Conservation (phyloP, 495 filamentous ascomycete genomes). For the Elaphomyces granulatus region DNA sequence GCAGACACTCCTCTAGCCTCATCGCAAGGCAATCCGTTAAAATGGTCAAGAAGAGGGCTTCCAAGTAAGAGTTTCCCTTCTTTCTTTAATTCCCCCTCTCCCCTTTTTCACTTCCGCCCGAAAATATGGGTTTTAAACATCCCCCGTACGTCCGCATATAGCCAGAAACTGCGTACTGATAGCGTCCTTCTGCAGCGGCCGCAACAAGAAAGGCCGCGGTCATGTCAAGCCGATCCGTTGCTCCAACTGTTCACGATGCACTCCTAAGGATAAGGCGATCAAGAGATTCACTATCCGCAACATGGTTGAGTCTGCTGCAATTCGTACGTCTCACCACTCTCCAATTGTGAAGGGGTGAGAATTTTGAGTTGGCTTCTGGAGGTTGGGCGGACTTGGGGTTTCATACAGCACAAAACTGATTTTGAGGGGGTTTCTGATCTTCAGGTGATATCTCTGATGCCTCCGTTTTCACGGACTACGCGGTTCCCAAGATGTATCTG, state of each 20-base stretch:
- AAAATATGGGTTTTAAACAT: neutral
- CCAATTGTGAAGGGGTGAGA: no score
- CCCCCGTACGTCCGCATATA: no score
- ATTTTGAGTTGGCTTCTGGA: no score
- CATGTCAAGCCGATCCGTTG: conserved; percentile 99
- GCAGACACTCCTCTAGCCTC: conserved; percentile 11
- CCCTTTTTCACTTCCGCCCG: neutral
- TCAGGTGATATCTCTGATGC: conserved; percentile 99
- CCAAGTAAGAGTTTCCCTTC: conserved; percentile 53
- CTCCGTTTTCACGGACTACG: conserved; percentile 97
- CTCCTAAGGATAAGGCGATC: conserved; percentile 99
- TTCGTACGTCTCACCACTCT: conserved; percentile 59
- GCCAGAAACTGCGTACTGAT: no score
- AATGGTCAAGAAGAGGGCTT: conserved; percentile 99
- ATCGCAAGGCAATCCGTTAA: conserved; percentile 50
- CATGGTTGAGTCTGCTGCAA: conserved; percentile 99
- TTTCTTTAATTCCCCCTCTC: neutral
- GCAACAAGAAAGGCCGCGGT: conserved; percentile 99
- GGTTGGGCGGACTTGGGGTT: no score
- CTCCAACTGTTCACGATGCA: conserved; percentile 99
- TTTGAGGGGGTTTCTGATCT: conserved; percentile 5
- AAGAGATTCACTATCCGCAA: conserved; percentile 99
- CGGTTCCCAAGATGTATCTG: conserved; percentile 99
- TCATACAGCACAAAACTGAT: no score
- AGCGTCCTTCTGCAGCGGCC: conserved; percentile 47